phyloP scores from a whole-genome alignment of 495 filamentous ascomycete species.

The Aspergillus wentii region DNA sequence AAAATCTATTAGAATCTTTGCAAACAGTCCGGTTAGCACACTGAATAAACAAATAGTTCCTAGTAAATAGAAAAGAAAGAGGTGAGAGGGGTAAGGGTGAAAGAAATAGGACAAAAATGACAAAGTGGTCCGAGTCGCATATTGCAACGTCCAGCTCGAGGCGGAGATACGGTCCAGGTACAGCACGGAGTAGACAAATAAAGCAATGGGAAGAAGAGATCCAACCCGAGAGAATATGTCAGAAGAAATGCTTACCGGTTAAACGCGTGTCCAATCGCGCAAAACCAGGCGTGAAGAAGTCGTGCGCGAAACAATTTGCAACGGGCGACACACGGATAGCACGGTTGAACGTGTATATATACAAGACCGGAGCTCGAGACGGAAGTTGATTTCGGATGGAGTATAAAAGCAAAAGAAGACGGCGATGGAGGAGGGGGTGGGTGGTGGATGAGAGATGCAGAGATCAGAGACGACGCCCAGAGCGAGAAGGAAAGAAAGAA shows the following conservation, averaged over 20 bases:
- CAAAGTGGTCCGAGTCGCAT: too few relatives aligned
- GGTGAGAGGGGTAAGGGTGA: too few relatives aligned
- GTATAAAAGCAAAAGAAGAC: background rate
- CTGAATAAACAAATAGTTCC: too few relatives aligned
- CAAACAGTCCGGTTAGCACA: too few relatives aligned
- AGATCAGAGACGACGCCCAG: slow-evolving; percentile 19
- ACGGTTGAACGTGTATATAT: too few relatives aligned
- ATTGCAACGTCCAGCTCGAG: background rate
- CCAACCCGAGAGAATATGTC: background rate
- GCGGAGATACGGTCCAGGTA: background rate
- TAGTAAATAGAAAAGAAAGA: too few relatives aligned
- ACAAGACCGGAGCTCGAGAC: too few relatives aligned
- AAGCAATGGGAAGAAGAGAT: background rate
- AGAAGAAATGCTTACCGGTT: slow-evolving; percentile 10
- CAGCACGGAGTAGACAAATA: slow-evolving; percentile 2
- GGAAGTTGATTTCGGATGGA: too few relatives aligned
- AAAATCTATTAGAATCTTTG: too few relatives aligned
- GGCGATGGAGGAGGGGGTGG: slow-evolving; percentile 8
- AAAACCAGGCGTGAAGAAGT: slow-evolving; percentile 6
- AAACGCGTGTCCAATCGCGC: slow-evolving; percentile 24
- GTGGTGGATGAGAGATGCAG: slow-evolving; percentile 20
- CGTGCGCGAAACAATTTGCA: background rate
- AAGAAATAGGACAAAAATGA: too few relatives aligned
- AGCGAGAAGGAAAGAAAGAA: slow-evolving; percentile 24
- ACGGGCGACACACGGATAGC: too few relatives aligned